Base-by-base conservation (phyloP, 139 green algal species). In the Chlamydomonas sp. region DNA sequence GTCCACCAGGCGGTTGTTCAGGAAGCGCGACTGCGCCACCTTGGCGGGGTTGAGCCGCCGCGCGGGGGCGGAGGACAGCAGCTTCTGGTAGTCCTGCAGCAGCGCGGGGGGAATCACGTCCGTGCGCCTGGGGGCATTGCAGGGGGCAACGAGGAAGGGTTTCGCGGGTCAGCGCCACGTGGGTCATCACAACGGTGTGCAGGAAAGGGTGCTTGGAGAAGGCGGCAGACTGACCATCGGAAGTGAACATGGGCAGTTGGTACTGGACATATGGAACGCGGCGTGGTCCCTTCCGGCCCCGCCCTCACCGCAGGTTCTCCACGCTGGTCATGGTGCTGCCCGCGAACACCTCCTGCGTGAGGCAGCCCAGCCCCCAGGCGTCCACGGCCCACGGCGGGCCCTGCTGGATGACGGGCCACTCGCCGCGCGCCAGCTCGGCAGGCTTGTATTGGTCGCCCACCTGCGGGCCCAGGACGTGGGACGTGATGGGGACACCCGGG, bases 311-410 rank as follows among this genome's bases (percentile, higher is more conserved):
- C 17, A 93, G 77, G 67, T 91, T 69, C 66, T 93, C 90, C 76
- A 93, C 84, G 76, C 69, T 93, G 6, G 61, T 67, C 90, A 93
- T 91, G 62, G 84, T 63, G 62, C 81, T 61, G 5, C 89, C 90
- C 58, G 88, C 91, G 92, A 94, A 98, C 57, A 96, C 88, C 92
- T 97, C 96, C 89, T 98, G 96, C 69, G 99, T 98, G 73, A 99
- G 92, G 91, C 97, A 99, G 77, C 98, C 98, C 75, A 99, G 94
- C 0, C 98, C 98, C 98, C 98, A 99, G 16, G 96, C 93, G 88
- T 99, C 98, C 67, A 99, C 96, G 15, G 96, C 96, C 94, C 96
- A 99, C n/a, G 96, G 91, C 0, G 98, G 98, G 1, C 86, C 87
- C 31, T 95, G 77, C 62, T 85, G 66, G 2, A 99, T 87, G 0